Evolutionary conservation across 768 basidiomycete species (phyloP).

Genomic region (Amanita pallidorosea): DNA sequence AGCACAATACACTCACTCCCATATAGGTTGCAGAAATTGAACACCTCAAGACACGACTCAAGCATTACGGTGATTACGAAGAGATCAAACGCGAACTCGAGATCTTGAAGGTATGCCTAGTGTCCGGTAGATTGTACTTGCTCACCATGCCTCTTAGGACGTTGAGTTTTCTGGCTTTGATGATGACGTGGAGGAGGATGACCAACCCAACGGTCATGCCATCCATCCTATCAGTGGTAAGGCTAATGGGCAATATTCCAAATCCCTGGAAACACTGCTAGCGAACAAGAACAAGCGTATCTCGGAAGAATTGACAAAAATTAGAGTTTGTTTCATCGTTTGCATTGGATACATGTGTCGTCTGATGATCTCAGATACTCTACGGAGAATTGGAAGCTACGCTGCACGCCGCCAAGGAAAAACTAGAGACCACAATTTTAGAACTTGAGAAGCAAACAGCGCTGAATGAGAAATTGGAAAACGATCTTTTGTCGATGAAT

Average conservation of each 20-base stretch:
- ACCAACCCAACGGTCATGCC: conserved; percentile 28
- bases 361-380: conserved; percentile 44
- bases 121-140: not conserved
- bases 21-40: conserved; percentile 53
- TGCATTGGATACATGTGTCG: not conserved
- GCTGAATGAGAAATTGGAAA: conserved; percentile 88
- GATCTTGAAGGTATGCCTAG: conserved; percentile 85
- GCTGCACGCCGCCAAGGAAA: conserved; percentile 43
- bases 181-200: conserved; percentile 55
- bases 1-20: conserved; percentile 1
- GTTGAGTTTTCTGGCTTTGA: conserved; percentile 94
- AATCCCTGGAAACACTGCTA: conserved; percentile 83
- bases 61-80: conserved; percentile 80
- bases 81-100: conserved; percentile 97
- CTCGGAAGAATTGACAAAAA: conserved; percentile 85
- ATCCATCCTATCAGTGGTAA: conserved; percentile 83
- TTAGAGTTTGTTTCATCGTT: conserved; percentile 42
- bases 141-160: conserved; percentile 39
- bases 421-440: conserved; percentile 42
- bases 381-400: conserved; percentile 73
- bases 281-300: conserved; percentile 91
- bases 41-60: conserved; percentile 55
- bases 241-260: conserved; percentile 61
- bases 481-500: conserved; percentile 78
- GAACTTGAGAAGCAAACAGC: conserved; percentile 71